Percentiles rank a stretch among this genome's conserved stretches.
Evolutionary conservation across 345 rosid species (phyloP).

Genomic region (Arabis hirsuta): DNA sequence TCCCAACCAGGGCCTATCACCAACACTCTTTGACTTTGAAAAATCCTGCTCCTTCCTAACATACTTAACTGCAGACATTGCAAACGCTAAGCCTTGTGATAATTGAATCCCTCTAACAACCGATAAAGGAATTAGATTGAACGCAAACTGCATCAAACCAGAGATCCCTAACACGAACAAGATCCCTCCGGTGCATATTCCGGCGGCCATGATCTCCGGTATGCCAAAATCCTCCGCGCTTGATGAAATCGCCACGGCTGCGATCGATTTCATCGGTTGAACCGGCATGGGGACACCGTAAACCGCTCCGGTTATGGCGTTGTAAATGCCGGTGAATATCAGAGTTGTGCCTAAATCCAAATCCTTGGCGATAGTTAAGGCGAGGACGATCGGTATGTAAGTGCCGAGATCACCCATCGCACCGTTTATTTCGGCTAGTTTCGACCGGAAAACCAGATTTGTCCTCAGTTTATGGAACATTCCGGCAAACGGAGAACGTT

Average conservation of each 20-base stretch:
- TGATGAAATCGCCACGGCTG: conserved; percentile 70
- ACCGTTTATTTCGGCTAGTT: conserved; percentile 75
- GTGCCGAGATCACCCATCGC: conserved; percentile 94
- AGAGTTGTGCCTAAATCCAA: conserved; percentile 80
- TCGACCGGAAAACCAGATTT: conserved; percentile 60
- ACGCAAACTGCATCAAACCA: conserved; percentile 76
- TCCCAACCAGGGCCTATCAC: conserved; percentile 70
- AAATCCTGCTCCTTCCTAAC: conserved; percentile 62
- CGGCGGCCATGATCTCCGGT: conserved; percentile 82
- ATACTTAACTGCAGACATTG: conserved; percentile 79
- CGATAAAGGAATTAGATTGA: conserved; percentile 63
- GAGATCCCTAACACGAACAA: conserved; percentile 66
- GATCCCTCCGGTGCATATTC: conserved; percentile 72
- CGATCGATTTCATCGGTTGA: conserved; percentile 91
- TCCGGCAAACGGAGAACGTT: conserved; percentile 28
- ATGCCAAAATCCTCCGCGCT: conserved; percentile 54
- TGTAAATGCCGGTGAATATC: conserved; percentile 76
- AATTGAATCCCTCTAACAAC: conserved; percentile 87
- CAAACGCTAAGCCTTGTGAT: conserved; percentile 81
- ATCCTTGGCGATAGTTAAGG: conserved; percentile 75
- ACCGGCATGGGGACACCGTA: conserved; percentile 94
- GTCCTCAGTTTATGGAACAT: conserved; percentile 46
- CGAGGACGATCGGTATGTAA: conserved; percentile 80
- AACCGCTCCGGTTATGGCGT: conserved; percentile 68
- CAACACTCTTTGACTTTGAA: conserved; percentile 62